Evolutionary conservation across 495 filamentous ascomycete species (phyloP), one percentile per base, ranked within the genome.

Genomic region (Penicillium mononematosum): DNA sequence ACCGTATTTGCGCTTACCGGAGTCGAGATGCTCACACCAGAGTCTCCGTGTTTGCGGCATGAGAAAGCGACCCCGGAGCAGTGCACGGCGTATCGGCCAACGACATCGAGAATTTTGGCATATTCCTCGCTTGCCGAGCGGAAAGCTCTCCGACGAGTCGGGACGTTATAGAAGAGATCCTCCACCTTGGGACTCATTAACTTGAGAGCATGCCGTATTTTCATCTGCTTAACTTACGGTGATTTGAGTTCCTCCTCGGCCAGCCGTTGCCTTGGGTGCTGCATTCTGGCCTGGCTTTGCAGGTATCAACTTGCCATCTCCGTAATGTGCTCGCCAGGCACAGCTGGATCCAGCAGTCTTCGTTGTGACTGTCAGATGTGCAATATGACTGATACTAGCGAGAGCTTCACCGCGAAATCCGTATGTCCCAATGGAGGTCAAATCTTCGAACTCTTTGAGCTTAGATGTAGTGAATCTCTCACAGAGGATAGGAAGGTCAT

Each of bases 401-500:
- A 99, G 74, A 11, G 95, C 95, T 74, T 99, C 95, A 46, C 95
- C 95, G 29, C 95, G 88, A 68, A 99, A 99, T 27, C 95, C 95
- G 69, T 99, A 99, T 14, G 95, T 98, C 27, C 86, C 86, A 59
- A 99, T 98, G 19, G 85, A 89, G 14, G 85, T 84, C 53, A 99
- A 79, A 69, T 99, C 95, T 68, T 99, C 95, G 61, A 99, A 98
- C 34, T 85, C 86, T 63, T 96, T 92, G 31, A 99, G 73, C 64
- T 98, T 99, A 25, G 93, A 97, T 0, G 95, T 99, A 17, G 95
- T 99, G 66, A 97, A 97, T 53, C 95, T 84, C 65, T 98, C 94
- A 66, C 95, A 99, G 22, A 98, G 82, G 45, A 99, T 96, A 0
- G 92, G 80, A 38, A 99, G 71, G 72, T 99, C 95, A 56, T 96